phyloP scores from a whole-genome alignment of 208 protist species.

The Leishmania lainsoni region DNA sequence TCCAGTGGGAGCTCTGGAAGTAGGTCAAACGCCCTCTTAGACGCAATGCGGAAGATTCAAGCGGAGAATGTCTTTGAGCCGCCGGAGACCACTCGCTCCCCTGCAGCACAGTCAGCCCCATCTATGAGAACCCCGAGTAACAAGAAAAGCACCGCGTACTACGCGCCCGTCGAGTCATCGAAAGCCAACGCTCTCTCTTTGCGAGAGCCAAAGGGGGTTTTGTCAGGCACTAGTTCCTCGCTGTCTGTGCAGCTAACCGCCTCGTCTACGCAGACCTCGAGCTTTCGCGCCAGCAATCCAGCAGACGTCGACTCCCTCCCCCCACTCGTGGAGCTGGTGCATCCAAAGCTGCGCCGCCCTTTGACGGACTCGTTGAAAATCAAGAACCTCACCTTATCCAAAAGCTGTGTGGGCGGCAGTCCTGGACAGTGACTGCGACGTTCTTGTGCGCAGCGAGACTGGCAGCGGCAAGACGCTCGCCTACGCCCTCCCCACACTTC shows the following conservation, averaged over 20 bases:
- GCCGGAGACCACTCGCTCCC: neutral
- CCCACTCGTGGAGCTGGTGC: constrained; percentile 56
- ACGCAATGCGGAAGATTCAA: constrained; percentile 45
- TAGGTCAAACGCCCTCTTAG: constrained; percentile 23
- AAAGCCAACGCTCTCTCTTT: constrained; percentile 18
- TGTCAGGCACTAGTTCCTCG: neutral
- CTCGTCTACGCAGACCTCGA: constrained; percentile 7
- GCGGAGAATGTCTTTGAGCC: constrained; percentile 27
- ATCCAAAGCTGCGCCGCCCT: constrained; percentile 70
- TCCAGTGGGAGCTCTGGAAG: constrained; percentile 9
- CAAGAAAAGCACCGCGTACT: neutral
- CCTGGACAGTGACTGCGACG: constrained; percentile 74
- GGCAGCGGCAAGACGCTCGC: constrained; percentile 95
- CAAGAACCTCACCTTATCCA: constrained; percentile 93
- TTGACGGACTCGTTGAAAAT: constrained; percentile 69
- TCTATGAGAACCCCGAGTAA: neutral
- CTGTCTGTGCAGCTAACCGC: constrained; percentile 14
- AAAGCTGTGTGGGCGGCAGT: constrained; percentile 91
- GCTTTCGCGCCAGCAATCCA: constrained; percentile 56
- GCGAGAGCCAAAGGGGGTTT: constrained; percentile 25
- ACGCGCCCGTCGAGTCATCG: neutral
- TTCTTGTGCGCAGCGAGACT: constrained; percentile 88
- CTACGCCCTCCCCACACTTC: constrained; percentile 93
- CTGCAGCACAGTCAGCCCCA: neutral
- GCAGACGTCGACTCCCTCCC: constrained; percentile 46